Evolutionary conservation across 192 early-diverging fungal genomes (phyloP).

Genomic region (Backusella westeae): DNA sequence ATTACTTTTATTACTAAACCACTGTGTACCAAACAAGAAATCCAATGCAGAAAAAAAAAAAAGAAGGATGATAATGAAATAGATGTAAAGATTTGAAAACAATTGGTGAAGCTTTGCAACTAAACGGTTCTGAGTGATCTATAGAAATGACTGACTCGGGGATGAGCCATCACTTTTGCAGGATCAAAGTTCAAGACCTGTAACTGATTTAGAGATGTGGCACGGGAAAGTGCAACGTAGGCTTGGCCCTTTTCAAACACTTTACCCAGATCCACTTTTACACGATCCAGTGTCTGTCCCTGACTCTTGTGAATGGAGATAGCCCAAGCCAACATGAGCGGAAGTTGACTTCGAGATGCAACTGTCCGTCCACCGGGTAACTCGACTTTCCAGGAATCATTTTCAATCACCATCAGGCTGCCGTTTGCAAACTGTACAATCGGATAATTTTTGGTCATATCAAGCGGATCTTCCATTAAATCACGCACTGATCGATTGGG

Average conservation of each 20-base stretch:
- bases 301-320: constrained; percentile 88
- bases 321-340: constrained; percentile 83
- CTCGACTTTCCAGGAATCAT: constrained; percentile 57
- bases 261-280: constrained; percentile 69
- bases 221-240: constrained; percentile 83
- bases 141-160: constrained; percentile 69
- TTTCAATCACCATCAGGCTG: constrained; percentile 47
- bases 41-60: not conserved
- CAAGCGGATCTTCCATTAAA: not conserved
- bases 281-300: constrained; percentile 79
- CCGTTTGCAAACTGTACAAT: constrained; percentile 40
- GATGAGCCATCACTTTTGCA: constrained; percentile 68
- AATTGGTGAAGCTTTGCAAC: not conserved
- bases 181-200: constrained; percentile 70
- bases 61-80: too few relatives aligned
- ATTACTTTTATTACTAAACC: not conserved
- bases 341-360: constrained; percentile 54
- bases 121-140: constrained; percentile 7
- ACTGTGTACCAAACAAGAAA: not conserved
- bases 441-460: constrained; percentile 33
- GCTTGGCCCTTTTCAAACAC: constrained; percentile 86
- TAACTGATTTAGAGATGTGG: constrained; percentile 64
- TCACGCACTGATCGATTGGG: constrained; percentile 10
- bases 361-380: constrained; percentile 31
- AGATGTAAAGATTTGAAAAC: too few relatives aligned